phyloP scores from a whole-genome alignment of 768 basidiomycete genomes.

The Suillus americanus region DNA sequence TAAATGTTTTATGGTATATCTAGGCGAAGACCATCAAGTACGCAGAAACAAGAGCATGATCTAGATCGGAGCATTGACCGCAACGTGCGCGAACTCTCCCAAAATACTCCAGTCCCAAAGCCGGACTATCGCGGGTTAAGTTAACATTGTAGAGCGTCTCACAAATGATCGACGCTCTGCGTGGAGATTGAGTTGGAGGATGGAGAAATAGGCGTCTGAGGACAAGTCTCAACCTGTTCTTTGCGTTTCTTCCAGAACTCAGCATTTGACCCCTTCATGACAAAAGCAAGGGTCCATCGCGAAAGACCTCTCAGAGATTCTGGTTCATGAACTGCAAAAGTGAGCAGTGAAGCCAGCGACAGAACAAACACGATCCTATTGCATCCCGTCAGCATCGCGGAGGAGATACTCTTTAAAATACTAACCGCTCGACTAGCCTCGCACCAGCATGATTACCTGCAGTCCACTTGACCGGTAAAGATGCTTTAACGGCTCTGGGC shows the following conservation, averaged over 20 bases:
- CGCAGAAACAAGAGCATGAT: too few species aligned
- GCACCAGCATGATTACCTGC: conserved; percentile 41
- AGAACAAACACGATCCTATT: conserved; percentile 57
- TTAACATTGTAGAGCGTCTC: too few species aligned
- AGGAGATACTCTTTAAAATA: conserved; percentile 1
- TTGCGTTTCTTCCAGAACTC: conserved; percentile 49
- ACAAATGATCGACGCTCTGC: neutral
- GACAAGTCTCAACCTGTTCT: conserved; percentile 11
- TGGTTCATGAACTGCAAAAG: conserved; percentile 59
- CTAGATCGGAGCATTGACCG: neutral
- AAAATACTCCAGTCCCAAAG: neutral
- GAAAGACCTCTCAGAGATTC: conserved; percentile 71
- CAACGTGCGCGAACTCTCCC: neutral
- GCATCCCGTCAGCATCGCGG: conserved; percentile 13
- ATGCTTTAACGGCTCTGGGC: conserved; percentile 65
- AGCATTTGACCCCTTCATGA: conserved; percentile 59
- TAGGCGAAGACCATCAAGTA: neutral
- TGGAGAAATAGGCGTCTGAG: conserved; percentile 12
- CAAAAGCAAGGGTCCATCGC: conserved; percentile 67
- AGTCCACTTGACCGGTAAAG: conserved; percentile 55
- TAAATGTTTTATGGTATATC: neutral
- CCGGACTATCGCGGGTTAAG: neutral
- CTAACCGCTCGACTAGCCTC: conserved; percentile 56
- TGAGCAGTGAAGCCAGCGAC: conserved; percentile 65
- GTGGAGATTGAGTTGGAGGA: neutral